Percentiles rank a stretch among this genome's conserved stretches.
phyloP scores from a whole-genome alignment of 129 eudicot genomes.

The Pittosporum tobira region DNA sequence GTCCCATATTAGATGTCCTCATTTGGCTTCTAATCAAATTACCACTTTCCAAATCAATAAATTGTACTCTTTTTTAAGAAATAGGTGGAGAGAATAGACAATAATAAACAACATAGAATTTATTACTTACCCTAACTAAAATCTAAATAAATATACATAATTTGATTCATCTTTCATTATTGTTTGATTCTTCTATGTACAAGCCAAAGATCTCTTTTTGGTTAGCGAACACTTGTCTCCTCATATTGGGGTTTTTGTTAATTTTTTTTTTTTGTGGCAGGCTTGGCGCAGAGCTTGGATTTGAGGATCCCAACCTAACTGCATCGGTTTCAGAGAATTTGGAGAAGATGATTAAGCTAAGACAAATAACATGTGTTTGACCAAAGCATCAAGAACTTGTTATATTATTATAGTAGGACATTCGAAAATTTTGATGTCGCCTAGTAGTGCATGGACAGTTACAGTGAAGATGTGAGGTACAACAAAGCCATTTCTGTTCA shows the following conservation, averaged over 20 bases:
- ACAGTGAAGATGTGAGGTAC: conserved; percentile 23
- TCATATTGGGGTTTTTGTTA: background rate
- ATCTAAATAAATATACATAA: too few species aligned
- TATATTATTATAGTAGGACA: background rate
- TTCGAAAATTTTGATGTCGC: too few species aligned
- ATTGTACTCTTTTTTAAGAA: too few species aligned
- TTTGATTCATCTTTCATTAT: background rate
- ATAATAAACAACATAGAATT: too few species aligned
- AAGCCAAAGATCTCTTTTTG: background rate
- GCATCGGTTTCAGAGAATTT: conserved; percentile 62
- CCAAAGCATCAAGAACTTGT: background rate
- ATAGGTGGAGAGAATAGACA: too few species aligned
- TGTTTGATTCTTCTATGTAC: conserved; percentile 2
- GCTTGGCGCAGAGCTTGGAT: conserved; percentile 69
- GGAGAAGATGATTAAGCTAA: conserved; percentile 61
- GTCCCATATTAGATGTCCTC: background rate
- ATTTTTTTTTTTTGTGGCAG: conserved; percentile 33
- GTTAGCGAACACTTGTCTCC: too few species aligned
- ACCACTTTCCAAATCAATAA: too few species aligned
- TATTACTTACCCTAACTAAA: too few species aligned
- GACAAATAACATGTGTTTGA: conserved; percentile 46
- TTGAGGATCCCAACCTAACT: conserved; percentile 81
- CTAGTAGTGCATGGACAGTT: background rate
- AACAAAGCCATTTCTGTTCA: conserved; percentile 14
- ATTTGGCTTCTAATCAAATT: background rate